Evolutionary conservation across 768 basidiomycete species (phyloP), one percentile per base, ranked within the genome.

Genomic region (Mycena sanguinolenta): DNA sequence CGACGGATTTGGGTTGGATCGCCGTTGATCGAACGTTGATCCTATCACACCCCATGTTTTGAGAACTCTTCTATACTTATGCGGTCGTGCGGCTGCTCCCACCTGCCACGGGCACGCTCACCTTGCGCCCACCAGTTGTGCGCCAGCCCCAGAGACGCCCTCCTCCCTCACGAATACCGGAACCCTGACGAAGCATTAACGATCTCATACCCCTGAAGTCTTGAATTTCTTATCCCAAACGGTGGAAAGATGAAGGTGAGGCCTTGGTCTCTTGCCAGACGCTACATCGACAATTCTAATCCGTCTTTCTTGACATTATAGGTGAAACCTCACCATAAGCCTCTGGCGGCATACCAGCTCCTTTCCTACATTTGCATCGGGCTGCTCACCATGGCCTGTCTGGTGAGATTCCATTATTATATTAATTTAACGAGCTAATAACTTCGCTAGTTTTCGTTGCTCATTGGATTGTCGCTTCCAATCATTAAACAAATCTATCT

Each of bases 381-480:
- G 30, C 77, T 90, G 27, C 88, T 92, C 58, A 75, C 92, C 73
- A 75, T 77, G 3, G 87, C 90, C 4, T 95, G 92, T 79, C 53
- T 95, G n/a, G 39, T 39, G 4, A 34, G 4, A 34, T 34, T 34
- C 32, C 10, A 34, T n/a, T n/a, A n/a, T n/a, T n/a, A n/a, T n/a
- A 34, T 34, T 34, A 5, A 34, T 34, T 34, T 10, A 34, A 34
- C 32, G 10, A 34, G 32, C 32, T 34, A 10, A 34, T 34, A 10
- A 34, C 32, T 34, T 34, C 32, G 32, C 32, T 10, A 39, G 39
- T 87, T 96, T 62, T 86, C 92, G 63, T 85, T 96, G 36, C 86
- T 96, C 65, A 90, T 94, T 63, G 91, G 90, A 3, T 80, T 96
- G 58, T 95, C 93, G 6, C 79, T 92, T 39, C 89, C 94, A 2